Evolutionary conservation across 768 basidiomycete species (phyloP), one percentile per base, ranked within the genome.

Genomic region (Pulveroboletus sp.): DNA sequence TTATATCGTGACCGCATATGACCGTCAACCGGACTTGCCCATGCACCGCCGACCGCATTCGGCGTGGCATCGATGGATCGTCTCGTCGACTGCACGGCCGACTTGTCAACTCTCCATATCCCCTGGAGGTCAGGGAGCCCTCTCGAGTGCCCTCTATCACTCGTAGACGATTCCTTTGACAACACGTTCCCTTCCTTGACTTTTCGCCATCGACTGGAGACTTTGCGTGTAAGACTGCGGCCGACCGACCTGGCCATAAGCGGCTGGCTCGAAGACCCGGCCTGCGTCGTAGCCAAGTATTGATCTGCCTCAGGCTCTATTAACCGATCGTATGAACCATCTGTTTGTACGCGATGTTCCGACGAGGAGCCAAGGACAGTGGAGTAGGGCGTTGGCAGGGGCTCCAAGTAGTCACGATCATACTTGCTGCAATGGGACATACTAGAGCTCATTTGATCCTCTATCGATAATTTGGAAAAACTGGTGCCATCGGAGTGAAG

Each of bases 331-430:
- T 71, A 71, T 0, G 72, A 69, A 9, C 72, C 71, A 0, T 74
- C 76, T 0, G 74, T 73, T 11, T 71, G 73, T 14, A 78, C 69
- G 6, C 76, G 65, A 8, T 71, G 71, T 1, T 71, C 79, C 1
- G 76, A 69, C 0, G 70, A 61, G 6, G 71, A 68, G 1, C 81
- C 81, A 50, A 81, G 73, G 14, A 82, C 74, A 4, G 81, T 79
- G 55, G 81, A 81, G 45, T 81, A 79, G n/a, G 80, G 79, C 9
- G 66, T 69, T 31, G 60, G 55, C 11, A 64, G 50, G 8, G 37
- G 48, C 5, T 43, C 28, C 40, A 39, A 18, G 43, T 52, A 33
- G 10, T 64, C 65, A 11, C 42, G 63, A 2, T 53, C 58, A 37
- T 47, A 32, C 18, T 18, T 52, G 33, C 44, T 31, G 47, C 55